These are phyloP conservation scores for Sporisorium reilianum DNA, from an alignment of 1,284 basidiomycete species.

Conservation along the genomic window DNA sequence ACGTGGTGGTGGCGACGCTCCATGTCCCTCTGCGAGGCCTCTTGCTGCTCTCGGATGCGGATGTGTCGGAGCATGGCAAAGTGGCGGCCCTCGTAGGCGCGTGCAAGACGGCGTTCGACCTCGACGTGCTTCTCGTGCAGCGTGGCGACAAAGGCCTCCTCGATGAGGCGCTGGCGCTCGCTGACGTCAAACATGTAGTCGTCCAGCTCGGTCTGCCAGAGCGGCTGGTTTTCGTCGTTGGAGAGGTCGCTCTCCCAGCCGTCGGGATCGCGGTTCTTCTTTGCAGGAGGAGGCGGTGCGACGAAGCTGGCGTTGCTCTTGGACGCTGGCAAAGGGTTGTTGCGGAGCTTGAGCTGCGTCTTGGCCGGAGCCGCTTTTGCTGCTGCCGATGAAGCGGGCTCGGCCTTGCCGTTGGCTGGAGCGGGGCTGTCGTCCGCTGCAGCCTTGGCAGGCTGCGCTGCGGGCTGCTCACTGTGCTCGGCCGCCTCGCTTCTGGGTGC, in stretches of 20 bases:
- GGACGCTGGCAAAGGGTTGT: slow-evolving; percentile 51
- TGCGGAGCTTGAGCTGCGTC: slow-evolving; percentile 49
- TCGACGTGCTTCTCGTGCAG: slow-evolving; percentile 44
- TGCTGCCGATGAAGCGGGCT: neutral
- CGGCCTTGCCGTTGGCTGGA: slow-evolving; percentile 14
- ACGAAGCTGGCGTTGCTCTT: slow-evolving; percentile 44
- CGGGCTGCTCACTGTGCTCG: slow-evolving; percentile 2
- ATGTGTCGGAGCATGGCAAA: slow-evolving; percentile 49
- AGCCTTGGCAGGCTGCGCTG: neutral
- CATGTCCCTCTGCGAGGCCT: slow-evolving; percentile 40
- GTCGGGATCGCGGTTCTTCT: slow-evolving; percentile 48
- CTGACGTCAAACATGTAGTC: slow-evolving; percentile 51
- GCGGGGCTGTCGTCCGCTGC: slow-evolving; percentile 5
- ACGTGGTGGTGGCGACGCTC: slow-evolving; percentile 41
- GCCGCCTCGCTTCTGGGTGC: neutral
- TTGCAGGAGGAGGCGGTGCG: slow-evolving; percentile 49
- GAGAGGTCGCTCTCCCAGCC: slow-evolving; percentile 66
- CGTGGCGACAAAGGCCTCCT: slow-evolving; percentile 41
- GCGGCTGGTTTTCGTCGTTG: slow-evolving; percentile 58
- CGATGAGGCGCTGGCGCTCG: slow-evolving; percentile 52
- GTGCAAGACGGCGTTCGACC: slow-evolving; percentile 53
- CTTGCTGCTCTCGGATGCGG: slow-evolving; percentile 47
- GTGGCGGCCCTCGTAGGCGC: slow-evolving; percentile 58
- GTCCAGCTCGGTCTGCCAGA: slow-evolving; percentile 59
- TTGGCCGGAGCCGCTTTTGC: slow-evolving; percentile 27